Base-by-base conservation (phyloP, 2,329 filamentous ascomycete species). In the Fusarium protoensiforme region DNA sequence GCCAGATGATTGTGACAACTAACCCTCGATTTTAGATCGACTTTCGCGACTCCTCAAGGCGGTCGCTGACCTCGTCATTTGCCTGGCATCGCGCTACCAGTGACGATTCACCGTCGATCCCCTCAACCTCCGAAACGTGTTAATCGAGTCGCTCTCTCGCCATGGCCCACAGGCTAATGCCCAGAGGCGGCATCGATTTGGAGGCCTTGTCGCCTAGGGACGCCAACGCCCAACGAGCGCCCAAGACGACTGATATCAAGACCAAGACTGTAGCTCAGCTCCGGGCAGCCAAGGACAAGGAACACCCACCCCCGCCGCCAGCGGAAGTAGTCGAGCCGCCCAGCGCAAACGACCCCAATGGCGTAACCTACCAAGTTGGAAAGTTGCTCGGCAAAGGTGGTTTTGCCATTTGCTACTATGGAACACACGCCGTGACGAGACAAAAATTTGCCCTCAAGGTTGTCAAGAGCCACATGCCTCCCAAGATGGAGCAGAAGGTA, bases 401-500 rank as follows among this genome's bases (percentile, higher is more conserved):
- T 11, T 96, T 96, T 79, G 93, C 93, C 73, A 92, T 95, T 70
- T 95, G 93, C 84, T 93, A 95, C 79, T 90, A 91, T 75, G 93
- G 92, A 56, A 90, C 92, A 75, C 84, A 93, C 63, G 61, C 89
- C 91, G 13, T 90, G 11, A 90, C 89, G 7, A 92, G 89, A 77
- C 91, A 92, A 78, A 88, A 88, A 74, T 92, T 91, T 80, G 93
- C 93, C 51, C 86, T 96, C 77, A 96, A 96, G 85, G 94, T 96
- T 79, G 93, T 96, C 79, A 93, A 92, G 84, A 93, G 92, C 78
- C 90, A 92, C 79, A 95, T 95, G 93, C 92, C 92, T 9, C 85
- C 90, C 67, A 95, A 95, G 82, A 92, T 95, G 88, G 92, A 94
- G 80, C 93, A 95, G 82, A 95, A 95, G 91, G 93, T 94, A 69